Percentiles rank a stretch among this genome's conserved stretches.
Conservation (phyloP, 345 rosid species). For the Pistacia integerrima region DNA sequence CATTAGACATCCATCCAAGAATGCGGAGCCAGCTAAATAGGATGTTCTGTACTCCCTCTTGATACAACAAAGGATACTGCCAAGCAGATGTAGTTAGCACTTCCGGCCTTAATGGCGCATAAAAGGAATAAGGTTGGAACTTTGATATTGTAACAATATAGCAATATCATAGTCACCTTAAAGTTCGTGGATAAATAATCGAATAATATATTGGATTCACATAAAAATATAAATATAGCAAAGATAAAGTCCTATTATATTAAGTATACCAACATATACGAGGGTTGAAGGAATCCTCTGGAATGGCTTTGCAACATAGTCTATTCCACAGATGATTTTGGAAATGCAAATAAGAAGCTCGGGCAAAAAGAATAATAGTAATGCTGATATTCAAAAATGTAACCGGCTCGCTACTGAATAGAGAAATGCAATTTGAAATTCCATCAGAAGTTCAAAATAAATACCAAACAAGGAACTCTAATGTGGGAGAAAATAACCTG, state of each 20-base stretch:
- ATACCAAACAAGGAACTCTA: no score
- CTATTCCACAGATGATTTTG: no score
- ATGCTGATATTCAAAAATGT: not conserved
- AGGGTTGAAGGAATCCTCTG: not conserved
- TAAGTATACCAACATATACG: not conserved
- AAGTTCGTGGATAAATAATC: not conserved
- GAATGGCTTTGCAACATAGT: conserved; percentile 10
- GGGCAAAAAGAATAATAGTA: no score
- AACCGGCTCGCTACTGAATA: not conserved
- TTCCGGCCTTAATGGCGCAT: not conserved
- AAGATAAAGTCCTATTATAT: not conserved
- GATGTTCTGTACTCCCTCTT: conserved; percentile 74
- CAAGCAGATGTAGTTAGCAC: not conserved
- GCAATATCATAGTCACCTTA: not conserved
- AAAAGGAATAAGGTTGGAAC: not conserved
- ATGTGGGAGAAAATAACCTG: not conserved
- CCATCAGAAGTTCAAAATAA: not conserved
- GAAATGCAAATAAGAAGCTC: no score
- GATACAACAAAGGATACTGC: conserved; percentile 76
- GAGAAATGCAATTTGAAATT: not conserved
- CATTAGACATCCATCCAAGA: conserved; percentile 91
- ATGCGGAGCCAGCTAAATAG: conserved; percentile 87
- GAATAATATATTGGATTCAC: not conserved
- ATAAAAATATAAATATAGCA: not conserved
- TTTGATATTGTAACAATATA: not conserved